Conservation (phyloP, 2,329 filamentous ascomycete genomes). For the Claviceps paspali region DNA sequence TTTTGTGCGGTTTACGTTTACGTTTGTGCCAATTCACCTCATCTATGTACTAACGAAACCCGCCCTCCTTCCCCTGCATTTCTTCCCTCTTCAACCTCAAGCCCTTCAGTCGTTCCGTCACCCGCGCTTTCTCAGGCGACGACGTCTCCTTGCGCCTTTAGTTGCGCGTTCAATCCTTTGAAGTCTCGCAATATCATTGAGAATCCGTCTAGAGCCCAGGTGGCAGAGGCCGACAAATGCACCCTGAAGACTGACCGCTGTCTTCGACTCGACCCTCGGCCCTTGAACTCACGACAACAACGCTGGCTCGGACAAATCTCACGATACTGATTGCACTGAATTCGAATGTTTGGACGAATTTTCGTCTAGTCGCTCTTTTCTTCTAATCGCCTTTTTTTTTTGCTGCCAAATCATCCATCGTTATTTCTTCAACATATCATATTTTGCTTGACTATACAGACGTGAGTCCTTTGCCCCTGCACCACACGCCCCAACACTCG, state of each 20-base stretch:
- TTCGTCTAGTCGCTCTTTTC: conserved; percentile 34
- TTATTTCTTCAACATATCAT: conserved; percentile 3
- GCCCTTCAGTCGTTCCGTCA: conserved; percentile 17
- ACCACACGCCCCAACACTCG: background rate
- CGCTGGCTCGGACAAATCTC: conserved; percentile 11
- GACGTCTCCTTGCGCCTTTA: conserved; percentile 15
- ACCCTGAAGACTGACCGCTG: conserved; percentile 15
- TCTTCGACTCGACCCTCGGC: conserved; percentile 10
- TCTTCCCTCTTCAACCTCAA: conserved; percentile 12
- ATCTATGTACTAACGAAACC: conserved; percentile 7
- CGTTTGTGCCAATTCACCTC: conserved; percentile 10
- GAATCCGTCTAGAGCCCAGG: conserved; percentile 10
- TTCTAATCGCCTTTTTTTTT: conserved; percentile 1
- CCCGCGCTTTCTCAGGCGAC: conserved; percentile 15
- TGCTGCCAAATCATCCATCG: background rate
- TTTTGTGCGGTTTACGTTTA: background rate
- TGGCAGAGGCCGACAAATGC: conserved; percentile 18
- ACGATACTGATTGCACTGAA: conserved; percentile 13
- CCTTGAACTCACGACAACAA: conserved; percentile 7
- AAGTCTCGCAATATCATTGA: conserved; percentile 3
- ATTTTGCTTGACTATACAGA: conserved; percentile 6
- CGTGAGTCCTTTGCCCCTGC: conserved; percentile 8
- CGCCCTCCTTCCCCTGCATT: conserved; percentile 14
- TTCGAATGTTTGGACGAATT: conserved; percentile 11
- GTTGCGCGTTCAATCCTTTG: conserved; percentile 8